These are phyloP conservation scores for Aspergillus asperescens DNA, from an alignment of 495 filamentous ascomycete species.

Conservation along the genomic window DNA sequence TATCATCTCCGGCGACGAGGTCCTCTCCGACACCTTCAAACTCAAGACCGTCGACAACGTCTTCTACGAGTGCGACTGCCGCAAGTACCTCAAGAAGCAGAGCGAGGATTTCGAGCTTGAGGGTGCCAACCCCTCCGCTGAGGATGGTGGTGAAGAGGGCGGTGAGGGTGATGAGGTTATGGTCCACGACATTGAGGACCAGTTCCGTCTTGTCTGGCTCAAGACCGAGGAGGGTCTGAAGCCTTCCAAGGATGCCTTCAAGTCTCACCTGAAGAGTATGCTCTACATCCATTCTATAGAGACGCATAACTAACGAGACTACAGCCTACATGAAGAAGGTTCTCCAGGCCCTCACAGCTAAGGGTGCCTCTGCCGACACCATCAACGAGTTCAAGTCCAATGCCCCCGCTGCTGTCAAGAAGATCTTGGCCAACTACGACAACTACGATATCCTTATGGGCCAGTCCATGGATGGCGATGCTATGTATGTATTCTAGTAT, in stretches of 20 bases:
- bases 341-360: constrained; percentile 60
- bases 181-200: constrained; percentile 93
- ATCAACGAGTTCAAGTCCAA: constrained; percentile 73
- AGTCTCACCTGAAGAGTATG: constrained; percentile 68
- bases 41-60: constrained; percentile 68
- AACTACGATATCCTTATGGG: constrained; percentile 94
- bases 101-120: constrained; percentile 77
- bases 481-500: constrained; percentile 58
- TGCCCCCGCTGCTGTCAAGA: constrained; percentile 66
- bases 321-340: constrained; percentile 86
- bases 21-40: constrained; percentile 90
- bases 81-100: constrained; percentile 71
- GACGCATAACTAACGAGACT: background rate
- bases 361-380: constrained; percentile 53
- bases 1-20: constrained; percentile 83
- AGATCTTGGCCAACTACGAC: constrained; percentile 79
- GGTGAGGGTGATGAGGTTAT: constrained; percentile 41
- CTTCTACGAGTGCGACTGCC: constrained; percentile 84
- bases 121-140: constrained; percentile 95
- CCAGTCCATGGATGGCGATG: constrained; percentile 83
- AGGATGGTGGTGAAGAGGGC: constrained; percentile 81
- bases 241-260: constrained; percentile 70
- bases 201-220: constrained; percentile 78
- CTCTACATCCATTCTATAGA: background rate
- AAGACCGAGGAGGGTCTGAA: constrained; percentile 56